Conservation (phyloP, 192 early-diverging fungal genomes). For the Rhizophagus sp. region DNA sequence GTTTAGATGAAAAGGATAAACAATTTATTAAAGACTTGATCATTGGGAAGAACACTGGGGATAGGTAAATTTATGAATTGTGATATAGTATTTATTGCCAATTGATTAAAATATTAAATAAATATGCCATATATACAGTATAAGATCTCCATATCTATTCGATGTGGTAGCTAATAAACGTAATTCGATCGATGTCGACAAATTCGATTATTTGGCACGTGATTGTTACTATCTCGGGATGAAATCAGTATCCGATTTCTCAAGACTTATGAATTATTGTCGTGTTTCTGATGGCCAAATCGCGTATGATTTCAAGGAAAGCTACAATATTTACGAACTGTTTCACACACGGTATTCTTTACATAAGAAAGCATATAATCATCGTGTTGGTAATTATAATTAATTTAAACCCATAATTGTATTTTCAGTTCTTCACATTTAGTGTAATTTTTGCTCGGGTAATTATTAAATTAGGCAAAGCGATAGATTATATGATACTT, state of each 20-base stretch:
- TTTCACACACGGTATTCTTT: slow-evolving; percentile 81
- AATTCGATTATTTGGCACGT: slow-evolving; percentile 79
- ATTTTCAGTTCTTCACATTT: neutral
- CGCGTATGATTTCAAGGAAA: slow-evolving; percentile 88
- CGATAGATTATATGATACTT: slow-evolving; percentile 87
- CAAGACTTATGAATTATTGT: slow-evolving; percentile 74
- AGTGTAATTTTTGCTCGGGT: neutral
- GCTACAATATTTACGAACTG: slow-evolving; percentile 84
- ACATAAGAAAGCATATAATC: slow-evolving; percentile 86
- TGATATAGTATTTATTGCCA: too few relatives aligned
- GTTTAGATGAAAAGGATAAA: slow-evolving; percentile 58
- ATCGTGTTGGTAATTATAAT: slow-evolving; percentile 67
- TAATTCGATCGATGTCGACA: slow-evolving; percentile 94
- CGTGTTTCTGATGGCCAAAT: slow-evolving; percentile 89
- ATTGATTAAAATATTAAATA: neutral
- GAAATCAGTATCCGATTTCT: slow-evolving; percentile 44
- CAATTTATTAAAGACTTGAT: slow-evolving; percentile 74
- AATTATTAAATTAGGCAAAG: slow-evolving; percentile 41
- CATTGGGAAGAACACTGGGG: slow-evolving; percentile 41
- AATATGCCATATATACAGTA: neutral
- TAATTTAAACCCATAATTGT: too few relatives aligned
- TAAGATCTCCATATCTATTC: slow-evolving; percentile 71
- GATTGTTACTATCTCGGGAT: slow-evolving; percentile 83
- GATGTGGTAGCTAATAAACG: slow-evolving; percentile 97
- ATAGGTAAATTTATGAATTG: neutral